Evolutionary conservation across 2,329 filamentous ascomycete genomes (phyloP).

Genomic region (Botrytis squamosa): DNA sequence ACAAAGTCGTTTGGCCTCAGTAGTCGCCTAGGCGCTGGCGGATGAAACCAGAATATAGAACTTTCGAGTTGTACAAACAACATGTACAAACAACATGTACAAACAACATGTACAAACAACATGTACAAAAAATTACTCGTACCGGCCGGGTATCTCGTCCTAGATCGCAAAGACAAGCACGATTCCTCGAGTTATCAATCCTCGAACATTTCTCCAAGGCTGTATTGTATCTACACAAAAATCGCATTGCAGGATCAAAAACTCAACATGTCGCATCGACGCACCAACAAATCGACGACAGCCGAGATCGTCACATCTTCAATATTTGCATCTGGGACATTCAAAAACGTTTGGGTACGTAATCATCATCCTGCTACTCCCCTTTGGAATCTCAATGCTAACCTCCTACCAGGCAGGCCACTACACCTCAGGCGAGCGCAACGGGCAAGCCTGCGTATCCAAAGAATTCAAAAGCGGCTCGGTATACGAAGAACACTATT

Average conservation of each 20-base stretch:
- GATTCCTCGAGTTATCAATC: neutral
- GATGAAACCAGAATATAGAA: neutral
- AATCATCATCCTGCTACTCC: neutral
- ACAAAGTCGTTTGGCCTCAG: neutral
- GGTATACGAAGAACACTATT: conserved; percentile 14
- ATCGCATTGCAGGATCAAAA: neutral
- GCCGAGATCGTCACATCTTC: neutral
- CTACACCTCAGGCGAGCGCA: conserved; percentile 9
- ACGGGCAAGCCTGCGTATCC: conserved; percentile 1
- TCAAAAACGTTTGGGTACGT: conserved; percentile 22
- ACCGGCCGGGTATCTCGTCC: neutral
- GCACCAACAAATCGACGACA: neutral
- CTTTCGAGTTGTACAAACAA: neutral
- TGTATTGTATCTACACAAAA: neutral
- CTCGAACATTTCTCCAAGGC: neutral
- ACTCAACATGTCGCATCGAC: neutral
- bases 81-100: neutral
- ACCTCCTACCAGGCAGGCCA: neutral
- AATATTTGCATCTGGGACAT: conserved; percentile 19
- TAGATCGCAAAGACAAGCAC: neutral
- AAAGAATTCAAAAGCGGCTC: conserved; percentile 22
- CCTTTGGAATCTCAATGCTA: neutral
- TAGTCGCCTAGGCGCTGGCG: neutral
- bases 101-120: neutral
- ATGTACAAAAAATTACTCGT: neutral